Evolutionary conservation across 805 yeast genomes (phyloP).

Genomic region (Jamesozyma piceae): DNA sequence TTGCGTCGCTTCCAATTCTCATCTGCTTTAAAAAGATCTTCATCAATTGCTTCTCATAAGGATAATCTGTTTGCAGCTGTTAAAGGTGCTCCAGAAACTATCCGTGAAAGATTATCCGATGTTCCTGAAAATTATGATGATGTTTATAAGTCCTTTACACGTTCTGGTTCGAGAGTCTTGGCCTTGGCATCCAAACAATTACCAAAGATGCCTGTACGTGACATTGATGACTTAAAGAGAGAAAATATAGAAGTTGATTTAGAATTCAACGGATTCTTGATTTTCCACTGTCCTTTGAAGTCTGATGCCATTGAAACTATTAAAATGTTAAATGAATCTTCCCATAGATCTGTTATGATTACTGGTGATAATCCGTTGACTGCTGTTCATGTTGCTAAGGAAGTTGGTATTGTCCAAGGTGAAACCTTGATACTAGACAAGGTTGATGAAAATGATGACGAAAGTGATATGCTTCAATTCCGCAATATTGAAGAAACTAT

Average conservation of each 20-base stretch:
- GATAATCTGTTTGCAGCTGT: slow-evolving; percentile 65
- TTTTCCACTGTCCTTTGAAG: slow-evolving; percentile 95
- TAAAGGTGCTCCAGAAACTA: slow-evolving; percentile 98
- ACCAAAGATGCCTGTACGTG: slow-evolving; percentile 40
- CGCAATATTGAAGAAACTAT: slow-evolving; percentile 72
- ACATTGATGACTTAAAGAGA: slow-evolving; percentile 56
- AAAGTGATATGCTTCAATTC: slow-evolving; percentile 57
- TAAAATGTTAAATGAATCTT: slow-evolving; percentile 85
- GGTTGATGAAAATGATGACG: slow-evolving; percentile 58
- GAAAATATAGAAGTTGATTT: slow-evolving; percentile 67
- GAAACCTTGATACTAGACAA: slow-evolving; percentile 80
- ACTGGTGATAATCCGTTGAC: slow-evolving; percentile 98
- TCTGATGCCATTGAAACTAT: slow-evolving; percentile 85
- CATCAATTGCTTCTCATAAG: slow-evolving; percentile 62
- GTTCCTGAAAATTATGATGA: slow-evolving; percentile 78
- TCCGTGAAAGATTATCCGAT: slow-evolving; percentile 59
- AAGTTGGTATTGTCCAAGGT: slow-evolving; percentile 78
- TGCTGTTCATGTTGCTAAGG: slow-evolving; percentile 94
- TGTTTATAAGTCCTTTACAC: slow-evolving; percentile 79
- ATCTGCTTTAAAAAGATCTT: slow-evolving; percentile 88
- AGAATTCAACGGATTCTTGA: slow-evolving; percentile 82
- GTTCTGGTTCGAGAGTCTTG: slow-evolving; percentile 92
- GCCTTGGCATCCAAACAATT: slow-evolving; percentile 84
- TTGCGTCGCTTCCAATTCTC: slow-evolving; percentile 95
- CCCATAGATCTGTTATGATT: slow-evolving; percentile 94